These are phyloP conservation scores for Populus simonii DNA, from an alignment of 345 rosid species.

Conservation along the genomic window DNA sequence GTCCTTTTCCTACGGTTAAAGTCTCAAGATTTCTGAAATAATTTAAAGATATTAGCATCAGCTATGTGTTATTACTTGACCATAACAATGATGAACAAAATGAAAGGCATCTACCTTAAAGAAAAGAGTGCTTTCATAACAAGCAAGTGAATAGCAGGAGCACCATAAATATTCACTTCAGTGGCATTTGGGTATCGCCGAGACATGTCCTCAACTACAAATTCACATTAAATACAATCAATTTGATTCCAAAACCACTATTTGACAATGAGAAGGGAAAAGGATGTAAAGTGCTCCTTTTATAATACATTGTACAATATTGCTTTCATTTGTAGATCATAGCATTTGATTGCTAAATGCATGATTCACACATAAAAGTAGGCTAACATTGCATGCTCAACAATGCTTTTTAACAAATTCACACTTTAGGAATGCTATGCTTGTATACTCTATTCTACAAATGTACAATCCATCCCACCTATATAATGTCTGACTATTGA, in stretches of 20 bases:
- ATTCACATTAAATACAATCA: background rate
- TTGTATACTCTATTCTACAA: background rate
- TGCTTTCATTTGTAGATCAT: background rate
- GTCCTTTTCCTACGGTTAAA: constrained; percentile 74
- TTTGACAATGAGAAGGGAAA: background rate
- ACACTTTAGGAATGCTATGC: background rate
- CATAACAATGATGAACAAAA: background rate
- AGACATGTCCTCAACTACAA: constrained; percentile 89
- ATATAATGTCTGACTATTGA: background rate
- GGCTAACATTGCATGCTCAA: background rate
- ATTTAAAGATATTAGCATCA: constrained; percentile 8
- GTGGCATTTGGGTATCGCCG: constrained; percentile 78
- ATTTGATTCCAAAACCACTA: background rate
- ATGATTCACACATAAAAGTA: background rate
- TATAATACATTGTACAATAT: background rate
- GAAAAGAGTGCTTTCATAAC: constrained; percentile 72
- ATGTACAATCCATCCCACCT: background rate
- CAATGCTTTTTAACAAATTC: background rate
- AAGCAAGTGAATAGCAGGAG: constrained; percentile 55
- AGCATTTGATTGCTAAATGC: background rate
- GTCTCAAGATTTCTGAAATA: constrained; percentile 68
- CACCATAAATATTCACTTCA: constrained; percentile 72
- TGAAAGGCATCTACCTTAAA: constrained; percentile 44
- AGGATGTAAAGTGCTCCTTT: background rate
- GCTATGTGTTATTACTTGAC: background rate